These are phyloP conservation scores for Carallia brachiata DNA, from an alignment of 345 rosid genomes.

Conservation along the genomic window DNA sequence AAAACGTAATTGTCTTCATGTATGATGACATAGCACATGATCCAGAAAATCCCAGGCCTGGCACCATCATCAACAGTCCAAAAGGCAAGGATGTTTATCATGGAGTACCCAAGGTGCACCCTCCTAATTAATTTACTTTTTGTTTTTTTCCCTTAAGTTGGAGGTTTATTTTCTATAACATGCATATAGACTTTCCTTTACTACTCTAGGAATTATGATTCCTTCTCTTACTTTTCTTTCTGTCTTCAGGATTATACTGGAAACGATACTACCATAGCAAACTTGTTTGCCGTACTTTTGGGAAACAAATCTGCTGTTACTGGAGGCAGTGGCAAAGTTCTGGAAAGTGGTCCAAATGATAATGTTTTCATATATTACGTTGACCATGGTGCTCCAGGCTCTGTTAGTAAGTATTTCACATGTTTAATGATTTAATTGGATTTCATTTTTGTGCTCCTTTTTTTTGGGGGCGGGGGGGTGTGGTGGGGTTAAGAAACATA, in stretches of 20 bases:
- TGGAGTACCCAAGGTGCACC: conserved; percentile 61
- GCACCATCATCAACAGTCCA: conserved; percentile 58
- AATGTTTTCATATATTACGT: conserved; percentile 51
- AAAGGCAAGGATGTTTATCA: conserved; percentile 53
- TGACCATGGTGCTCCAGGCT: conserved; percentile 60
- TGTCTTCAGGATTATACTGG: conserved; percentile 54
- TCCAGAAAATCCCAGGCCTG: conserved; percentile 53
- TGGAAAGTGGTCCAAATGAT: conserved; percentile 56
- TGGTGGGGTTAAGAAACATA: not conserved
- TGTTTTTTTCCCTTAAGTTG: not conserved
- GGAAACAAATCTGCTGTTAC: conserved; percentile 49
- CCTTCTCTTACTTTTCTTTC: not conserved
- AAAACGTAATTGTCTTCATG: conserved; percentile 78
- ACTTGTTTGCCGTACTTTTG: conserved; percentile 50
- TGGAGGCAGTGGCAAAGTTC: conserved; percentile 69
- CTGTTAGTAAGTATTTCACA: conserved; percentile 24
- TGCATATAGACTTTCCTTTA: no score
- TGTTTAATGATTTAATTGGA: not conserved
- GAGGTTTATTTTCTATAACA: no score
- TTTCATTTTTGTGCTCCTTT: not conserved
- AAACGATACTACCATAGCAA: conserved; percentile 30
- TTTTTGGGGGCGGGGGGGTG: not conserved
- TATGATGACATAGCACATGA: conserved; percentile 66
- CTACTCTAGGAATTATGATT: not conserved
- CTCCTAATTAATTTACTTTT: not conserved